A percentile compares a stretch with the other conserved stretches of the same genome.
Conservation (phyloP, 768 basidiomycete genomes). For the Boletus coccyginus region DNA sequence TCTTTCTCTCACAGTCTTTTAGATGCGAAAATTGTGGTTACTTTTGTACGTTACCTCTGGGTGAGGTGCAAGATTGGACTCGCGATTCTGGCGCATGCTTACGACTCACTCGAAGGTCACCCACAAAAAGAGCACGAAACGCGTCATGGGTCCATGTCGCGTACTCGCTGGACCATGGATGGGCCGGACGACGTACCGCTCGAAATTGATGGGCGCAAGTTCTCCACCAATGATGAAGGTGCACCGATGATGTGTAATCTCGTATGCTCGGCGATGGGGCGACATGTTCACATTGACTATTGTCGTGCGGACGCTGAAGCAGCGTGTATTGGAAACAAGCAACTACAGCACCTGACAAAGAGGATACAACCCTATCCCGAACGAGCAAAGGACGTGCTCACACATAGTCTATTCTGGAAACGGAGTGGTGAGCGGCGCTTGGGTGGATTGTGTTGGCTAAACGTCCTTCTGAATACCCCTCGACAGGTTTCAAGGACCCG, state of each 20-base stretch:
- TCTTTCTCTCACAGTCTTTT: not conserved
- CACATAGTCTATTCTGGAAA: constrained; percentile 55
- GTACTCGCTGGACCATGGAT: constrained; percentile 55
- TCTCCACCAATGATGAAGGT: constrained; percentile 52
- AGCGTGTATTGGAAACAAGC: constrained; percentile 38
- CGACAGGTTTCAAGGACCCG: constrained; percentile 58
- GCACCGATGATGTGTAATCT: constrained; percentile 65
- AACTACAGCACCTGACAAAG: constrained; percentile 45
- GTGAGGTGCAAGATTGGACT: constrained; percentile 27
- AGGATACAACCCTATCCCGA: constrained; percentile 46
- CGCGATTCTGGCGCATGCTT: not conserved
- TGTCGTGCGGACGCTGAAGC: constrained; percentile 43
- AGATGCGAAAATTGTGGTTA: constrained; percentile 59
- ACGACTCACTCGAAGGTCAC: constrained; percentile 41
- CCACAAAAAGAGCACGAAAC: constrained; percentile 61
- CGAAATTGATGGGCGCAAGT: constrained; percentile 56
- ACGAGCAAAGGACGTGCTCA: constrained; percentile 50
- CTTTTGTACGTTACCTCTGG: constrained; percentile 54
- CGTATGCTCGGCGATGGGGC: constrained; percentile 51
- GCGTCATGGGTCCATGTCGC: constrained; percentile 61
- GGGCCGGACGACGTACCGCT: constrained; percentile 46
- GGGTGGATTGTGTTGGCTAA: not conserved
- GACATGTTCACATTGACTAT: constrained; percentile 57
- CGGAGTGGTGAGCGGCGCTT: constrained; percentile 44
- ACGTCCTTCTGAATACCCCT: not conserved